phyloP scores from a whole-genome alignment of 805 yeast species.

The Myxozyma monticola region DNA sequence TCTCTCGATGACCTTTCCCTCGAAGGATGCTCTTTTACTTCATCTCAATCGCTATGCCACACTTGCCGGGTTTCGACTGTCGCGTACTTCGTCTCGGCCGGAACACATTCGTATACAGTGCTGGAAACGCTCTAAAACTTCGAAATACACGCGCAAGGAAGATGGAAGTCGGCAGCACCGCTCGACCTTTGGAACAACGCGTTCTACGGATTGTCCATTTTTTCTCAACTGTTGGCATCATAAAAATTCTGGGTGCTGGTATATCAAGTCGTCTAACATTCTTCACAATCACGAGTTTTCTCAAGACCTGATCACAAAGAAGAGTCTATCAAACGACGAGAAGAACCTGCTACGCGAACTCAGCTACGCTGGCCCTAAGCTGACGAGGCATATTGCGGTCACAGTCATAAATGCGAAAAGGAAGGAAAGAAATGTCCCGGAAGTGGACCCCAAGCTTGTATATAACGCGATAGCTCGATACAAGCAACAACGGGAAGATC shows the following conservation, averaged over 20 bases:
- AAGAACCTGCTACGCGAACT: slow-evolving; percentile 11
- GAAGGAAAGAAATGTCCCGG: slow-evolving; percentile 22
- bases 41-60: slow-evolving; percentile 25
- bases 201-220: slow-evolving; percentile 27
- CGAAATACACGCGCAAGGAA: slow-evolving; percentile 22
- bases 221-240: slow-evolving; percentile 29
- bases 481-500: slow-evolving; percentile 9
- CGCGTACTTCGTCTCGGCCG: slow-evolving; percentile 28
- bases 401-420: slow-evolving; percentile 25
- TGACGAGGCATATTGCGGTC: slow-evolving; percentile 23
- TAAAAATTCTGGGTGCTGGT: slow-evolving; percentile 27
- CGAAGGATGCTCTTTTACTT: slow-evolving; percentile 23
- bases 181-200: slow-evolving; percentile 22
- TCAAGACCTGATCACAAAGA: slow-evolving; percentile 16
- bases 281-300: slow-evolving; percentile 25
- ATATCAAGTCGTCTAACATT: slow-evolving; percentile 24
- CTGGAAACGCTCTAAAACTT: slow-evolving; percentile 29
- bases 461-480: slow-evolving; percentile 22
- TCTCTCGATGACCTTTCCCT: slow-evolving; percentile 22
- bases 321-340: slow-evolving; percentile 20
- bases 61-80: slow-evolving; percentile 21
- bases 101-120: slow-evolving; percentile 30
- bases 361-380: slow-evolving; percentile 25
- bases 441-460: slow-evolving; percentile 27
- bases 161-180: slow-evolving; percentile 16